Conservation (phyloP, 495 filamentous ascomycete genomes). For the Penicillium odoratum region DNA sequence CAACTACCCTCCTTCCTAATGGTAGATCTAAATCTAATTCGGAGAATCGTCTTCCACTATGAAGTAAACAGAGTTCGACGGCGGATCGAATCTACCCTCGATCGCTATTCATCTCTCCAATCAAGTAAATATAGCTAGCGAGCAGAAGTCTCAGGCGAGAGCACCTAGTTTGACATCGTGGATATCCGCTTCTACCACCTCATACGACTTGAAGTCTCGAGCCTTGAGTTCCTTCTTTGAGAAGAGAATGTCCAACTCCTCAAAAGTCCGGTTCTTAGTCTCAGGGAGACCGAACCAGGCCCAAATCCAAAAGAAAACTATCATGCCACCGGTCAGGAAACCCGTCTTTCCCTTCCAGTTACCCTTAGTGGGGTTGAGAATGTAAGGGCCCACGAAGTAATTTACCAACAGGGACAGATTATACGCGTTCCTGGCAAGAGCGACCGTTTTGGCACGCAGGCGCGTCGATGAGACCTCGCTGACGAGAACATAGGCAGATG, state of each 20-base stretch:
- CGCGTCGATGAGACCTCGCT: slow-evolving; percentile 51
- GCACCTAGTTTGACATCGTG: no score
- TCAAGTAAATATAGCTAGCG: no score
- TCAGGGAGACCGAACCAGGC: slow-evolving; percentile 61
- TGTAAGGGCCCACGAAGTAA: slow-evolving; percentile 63
- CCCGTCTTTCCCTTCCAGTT: slow-evolving; percentile 65
- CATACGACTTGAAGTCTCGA: slow-evolving; percentile 18
- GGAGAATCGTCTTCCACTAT: no score
- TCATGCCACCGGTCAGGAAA: slow-evolving; percentile 64
- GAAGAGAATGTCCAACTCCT: slow-evolving; percentile 55
- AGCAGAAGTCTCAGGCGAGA: no score
- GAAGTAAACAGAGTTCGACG: no score
- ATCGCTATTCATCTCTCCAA: no score
- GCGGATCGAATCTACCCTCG: no score
- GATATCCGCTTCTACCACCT: no score
- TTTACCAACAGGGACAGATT: slow-evolving; percentile 57
- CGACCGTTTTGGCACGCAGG: slow-evolving; percentile 63
- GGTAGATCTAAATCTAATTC: no score
- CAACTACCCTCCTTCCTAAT: no score
- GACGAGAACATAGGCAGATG: slow-evolving; percentile 64
- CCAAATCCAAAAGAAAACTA: slow-evolving; percentile 35
- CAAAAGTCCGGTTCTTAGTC: slow-evolving; percentile 57
- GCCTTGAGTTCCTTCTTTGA: slow-evolving; percentile 25
- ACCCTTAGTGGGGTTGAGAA: slow-evolving; percentile 63
- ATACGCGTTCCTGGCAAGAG: slow-evolving; percentile 60